A percentile compares a stretch with the other conserved stretches of the same genome.
Conservation (phyloP, 495 filamentous ascomycete species). For the Chaetomium fimeti region DNA sequence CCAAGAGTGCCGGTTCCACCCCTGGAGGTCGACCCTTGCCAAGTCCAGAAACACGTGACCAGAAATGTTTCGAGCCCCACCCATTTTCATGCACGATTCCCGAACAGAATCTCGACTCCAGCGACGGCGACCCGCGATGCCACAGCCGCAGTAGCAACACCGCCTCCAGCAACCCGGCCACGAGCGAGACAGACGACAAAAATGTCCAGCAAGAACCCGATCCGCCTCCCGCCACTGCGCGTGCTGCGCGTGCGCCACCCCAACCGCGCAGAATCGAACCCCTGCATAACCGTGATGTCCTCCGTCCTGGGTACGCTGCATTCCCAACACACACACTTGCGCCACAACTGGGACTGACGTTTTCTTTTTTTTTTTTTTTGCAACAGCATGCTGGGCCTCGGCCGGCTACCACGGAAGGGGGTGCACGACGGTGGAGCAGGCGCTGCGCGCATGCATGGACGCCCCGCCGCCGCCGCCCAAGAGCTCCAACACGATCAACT, state of each 20-base stretch:
- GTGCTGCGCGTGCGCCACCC: constrained; percentile 81
- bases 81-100: not conserved
- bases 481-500: constrained; percentile 88
- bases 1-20: constrained; percentile 21
- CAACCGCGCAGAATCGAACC: constrained; percentile 70
- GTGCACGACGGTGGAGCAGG: constrained; percentile 76
- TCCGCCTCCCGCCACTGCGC: constrained; percentile 83
- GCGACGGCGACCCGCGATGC: constrained; percentile 24
- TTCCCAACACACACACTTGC: not conserved
- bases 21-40: constrained; percentile 4
- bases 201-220: constrained; percentile 48
- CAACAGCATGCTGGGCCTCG: constrained; percentile 92
- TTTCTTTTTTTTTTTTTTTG: too few relatives aligned
- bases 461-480: constrained; percentile 63
- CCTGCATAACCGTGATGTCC: constrained; percentile 81
- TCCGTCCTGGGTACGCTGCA: constrained; percentile 78
- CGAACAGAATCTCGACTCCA: constrained; percentile 10
- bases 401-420: constrained; percentile 69
- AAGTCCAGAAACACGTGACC: constrained; percentile 37
- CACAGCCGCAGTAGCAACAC: constrained; percentile 20
- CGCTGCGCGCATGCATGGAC: constrained; percentile 93
- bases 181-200: not conserved
- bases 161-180: not conserved
- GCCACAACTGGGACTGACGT: too few relatives aligned
- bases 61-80: constrained; percentile 18